These are phyloP conservation scores for Schizophyllum amplum DNA, from an alignment of 1,284 basidiomycete species.

Conservation along the genomic window DNA sequence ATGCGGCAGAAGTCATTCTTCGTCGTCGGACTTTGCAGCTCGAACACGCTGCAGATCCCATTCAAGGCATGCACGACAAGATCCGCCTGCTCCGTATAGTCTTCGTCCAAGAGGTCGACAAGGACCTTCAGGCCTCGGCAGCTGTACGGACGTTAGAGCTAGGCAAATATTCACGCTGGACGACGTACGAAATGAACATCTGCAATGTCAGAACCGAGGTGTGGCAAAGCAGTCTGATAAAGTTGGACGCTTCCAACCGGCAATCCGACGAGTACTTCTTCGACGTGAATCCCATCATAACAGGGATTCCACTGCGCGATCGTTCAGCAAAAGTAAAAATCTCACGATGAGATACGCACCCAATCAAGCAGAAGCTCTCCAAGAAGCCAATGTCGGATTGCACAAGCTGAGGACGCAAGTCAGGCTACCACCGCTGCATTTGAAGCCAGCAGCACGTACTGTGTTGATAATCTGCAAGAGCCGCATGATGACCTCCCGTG, in stretches of 20 bases:
- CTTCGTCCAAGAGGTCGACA: constrained; percentile 93
- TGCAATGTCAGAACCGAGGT: constrained; percentile 90
- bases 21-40: constrained; percentile 89
- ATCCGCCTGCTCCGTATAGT: constrained; percentile 83
- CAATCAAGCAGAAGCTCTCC: constrained; percentile 93
- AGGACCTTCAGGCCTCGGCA: constrained; percentile 91
- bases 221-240: constrained; percentile 88
- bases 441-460: constrained; percentile 34
- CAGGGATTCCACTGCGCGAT: constrained; percentile 68
- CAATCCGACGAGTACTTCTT: constrained; percentile 93
- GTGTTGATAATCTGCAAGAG: constrained; percentile 86
- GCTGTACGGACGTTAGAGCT: constrained; percentile 29
- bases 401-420: no score
- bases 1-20: constrained; percentile 98
- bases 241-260: constrained; percentile 90
- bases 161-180: neutral
- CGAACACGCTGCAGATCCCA: constrained; percentile 92
- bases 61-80: constrained; percentile 93
- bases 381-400: constrained; percentile 78
- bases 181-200: constrained; percentile 89
- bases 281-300: constrained; percentile 90
- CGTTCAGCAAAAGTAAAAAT: constrained; percentile 3
- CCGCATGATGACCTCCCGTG: constrained; percentile 78
- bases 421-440: no score
- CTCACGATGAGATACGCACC: constrained; percentile 35